Evolutionary conservation across 2,329 filamentous ascomycete species (phyloP).

Genomic region (Cladosporium austrohemisphaericum): DNA sequence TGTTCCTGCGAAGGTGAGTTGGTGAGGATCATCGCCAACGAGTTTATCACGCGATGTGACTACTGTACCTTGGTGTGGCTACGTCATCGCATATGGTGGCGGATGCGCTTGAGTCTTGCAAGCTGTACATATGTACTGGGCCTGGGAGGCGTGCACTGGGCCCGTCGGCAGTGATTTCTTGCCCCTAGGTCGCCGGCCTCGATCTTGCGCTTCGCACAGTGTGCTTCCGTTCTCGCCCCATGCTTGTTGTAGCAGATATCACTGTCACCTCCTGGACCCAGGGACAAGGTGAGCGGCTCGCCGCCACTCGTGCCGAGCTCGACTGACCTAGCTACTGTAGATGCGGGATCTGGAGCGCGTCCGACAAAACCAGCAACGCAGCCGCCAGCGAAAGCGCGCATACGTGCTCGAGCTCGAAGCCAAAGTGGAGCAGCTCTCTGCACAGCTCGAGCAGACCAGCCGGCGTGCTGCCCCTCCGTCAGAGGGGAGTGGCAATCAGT

Average conservation of each 20-base stretch:
- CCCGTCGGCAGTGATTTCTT: neutral
- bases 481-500: neutral
- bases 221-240: neutral
- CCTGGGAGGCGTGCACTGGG: neutral
- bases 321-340: neutral
- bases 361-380: constrained; percentile 9
- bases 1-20: neutral
- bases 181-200: neutral
- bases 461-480: neutral
- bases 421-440: neutral
- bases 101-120: too few species aligned
- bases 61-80: neutral
- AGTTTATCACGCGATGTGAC: neutral
- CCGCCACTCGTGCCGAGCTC: neutral
- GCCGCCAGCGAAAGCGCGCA: constrained; percentile 8
- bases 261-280: neutral
- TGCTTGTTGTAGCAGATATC: neutral
- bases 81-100: neutral
- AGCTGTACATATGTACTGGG: neutral
- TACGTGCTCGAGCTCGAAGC: constrained; percentile 1
- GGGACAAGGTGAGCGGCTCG: neutral
- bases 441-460: neutral
- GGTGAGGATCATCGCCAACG: neutral
- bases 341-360: constrained; percentile 1
- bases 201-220: neutral